phyloP scores from a whole-genome alignment of 805 yeast genomes.

The Sporopachydermia lactativora region DNA sequence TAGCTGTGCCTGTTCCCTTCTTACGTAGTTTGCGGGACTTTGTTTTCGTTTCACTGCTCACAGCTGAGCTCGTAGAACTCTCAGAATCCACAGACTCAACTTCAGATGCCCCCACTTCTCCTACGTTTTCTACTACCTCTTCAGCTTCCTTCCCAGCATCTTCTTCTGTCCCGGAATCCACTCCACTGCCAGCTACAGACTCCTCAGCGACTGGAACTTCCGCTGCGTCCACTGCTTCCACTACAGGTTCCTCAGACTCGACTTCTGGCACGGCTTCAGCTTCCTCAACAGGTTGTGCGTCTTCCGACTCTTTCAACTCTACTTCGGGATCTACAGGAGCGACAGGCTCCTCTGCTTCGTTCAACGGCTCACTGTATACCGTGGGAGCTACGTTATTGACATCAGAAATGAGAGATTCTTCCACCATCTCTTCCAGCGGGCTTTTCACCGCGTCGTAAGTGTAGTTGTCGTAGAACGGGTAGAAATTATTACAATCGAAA shows the following conservation, averaged over 20 bases:
- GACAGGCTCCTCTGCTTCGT: not conserved
- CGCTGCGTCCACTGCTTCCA: not conserved
- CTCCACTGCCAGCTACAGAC: not conserved
- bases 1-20: too few species aligned
- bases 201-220: slow-evolving; percentile 1
- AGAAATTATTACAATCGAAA: slow-evolving; percentile 37
- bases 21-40: too few species aligned
- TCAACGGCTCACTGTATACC: too few species aligned
- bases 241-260: not conserved
- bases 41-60: too few species aligned
- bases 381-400: too few species aligned
- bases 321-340: not conserved
- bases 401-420: too few species aligned
- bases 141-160: not conserved
- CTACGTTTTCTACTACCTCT: not conserved
- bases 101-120: slow-evolving; percentile 1
- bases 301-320: not conserved
- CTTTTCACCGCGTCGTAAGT: not conserved
- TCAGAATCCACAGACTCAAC: not conserved
- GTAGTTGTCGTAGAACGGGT: not conserved
- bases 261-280: not conserved
- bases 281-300: not conserved
- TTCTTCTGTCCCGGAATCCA: not conserved
- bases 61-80: too few species aligned
- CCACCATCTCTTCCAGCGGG: too few species aligned